These are phyloP conservation scores for Solanum chacoense DNA, from an alignment of 305 asterid genomes.

Conservation along the genomic window DNA sequence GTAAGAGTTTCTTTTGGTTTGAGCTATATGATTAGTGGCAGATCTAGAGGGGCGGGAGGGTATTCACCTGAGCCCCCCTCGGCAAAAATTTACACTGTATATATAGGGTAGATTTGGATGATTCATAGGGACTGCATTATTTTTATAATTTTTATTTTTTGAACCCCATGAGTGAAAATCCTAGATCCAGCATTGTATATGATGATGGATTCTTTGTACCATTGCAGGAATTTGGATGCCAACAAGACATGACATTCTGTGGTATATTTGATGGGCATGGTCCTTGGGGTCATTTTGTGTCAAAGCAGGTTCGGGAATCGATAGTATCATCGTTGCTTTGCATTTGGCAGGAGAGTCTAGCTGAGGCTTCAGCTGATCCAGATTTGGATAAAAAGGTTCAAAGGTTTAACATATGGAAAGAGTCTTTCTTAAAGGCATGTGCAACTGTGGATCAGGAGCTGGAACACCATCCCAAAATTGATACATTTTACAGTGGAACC, in stretches of 20 bases:
- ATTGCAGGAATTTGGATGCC: slow-evolving; percentile 83
- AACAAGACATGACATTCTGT: slow-evolving; percentile 85
- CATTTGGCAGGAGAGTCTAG: slow-evolving; percentile 68
- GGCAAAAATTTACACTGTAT: neutral
- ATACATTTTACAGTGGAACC: slow-evolving; percentile 77
- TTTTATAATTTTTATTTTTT: neutral
- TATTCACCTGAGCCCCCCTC: neutral
- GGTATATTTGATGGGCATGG: slow-evolving; percentile 99
- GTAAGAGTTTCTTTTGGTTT: neutral
- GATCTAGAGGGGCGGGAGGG: neutral
- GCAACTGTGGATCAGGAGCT: slow-evolving; percentile 79
- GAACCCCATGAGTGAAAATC: neutral
- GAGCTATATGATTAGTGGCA: neutral
- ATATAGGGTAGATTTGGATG: neutral
- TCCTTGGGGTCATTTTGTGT: slow-evolving; percentile 89
- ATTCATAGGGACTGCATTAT: neutral
- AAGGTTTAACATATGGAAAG: slow-evolving; percentile 65
- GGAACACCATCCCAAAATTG: slow-evolving; percentile 53
- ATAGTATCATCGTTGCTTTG: slow-evolving; percentile 62
- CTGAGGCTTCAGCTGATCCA: slow-evolving; percentile 44
- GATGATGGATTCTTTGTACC: neutral
- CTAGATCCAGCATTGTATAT: neutral
- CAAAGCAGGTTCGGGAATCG: slow-evolving; percentile 72
- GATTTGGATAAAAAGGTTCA: slow-evolving; percentile 44
- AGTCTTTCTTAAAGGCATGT: slow-evolving; percentile 74